Base-by-base conservation (phyloP, 164 flowering plant species). In the Saururus chinensis region DNA sequence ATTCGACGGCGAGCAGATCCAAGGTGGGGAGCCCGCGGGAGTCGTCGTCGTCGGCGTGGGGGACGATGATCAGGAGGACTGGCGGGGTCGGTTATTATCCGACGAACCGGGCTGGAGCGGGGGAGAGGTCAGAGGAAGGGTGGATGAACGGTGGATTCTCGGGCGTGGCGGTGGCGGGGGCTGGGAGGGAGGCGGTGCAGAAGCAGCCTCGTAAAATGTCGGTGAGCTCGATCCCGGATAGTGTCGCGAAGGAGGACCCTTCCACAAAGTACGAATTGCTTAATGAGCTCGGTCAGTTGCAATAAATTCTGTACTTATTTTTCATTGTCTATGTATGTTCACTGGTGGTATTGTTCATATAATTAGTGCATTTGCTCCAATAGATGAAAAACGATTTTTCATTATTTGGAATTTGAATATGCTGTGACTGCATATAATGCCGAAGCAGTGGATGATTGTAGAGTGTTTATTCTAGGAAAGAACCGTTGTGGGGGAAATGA, bases 171-270 rank as follows among this genome's bases (percentile, higher is more conserved):
- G 85, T 71, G 26, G 82, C 68, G 24, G 64, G 23, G 1, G 85
- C 73, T 24, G 82, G 68, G 24, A 64, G 23, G 54, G 64, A 85
- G 61, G 62, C 54, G 25, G 52, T 12, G 66, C 42, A 53, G 59
- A 76, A 68, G 68, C 40, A 66, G 54, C 16, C 24, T 25, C 76
- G 81, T 57, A 90, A 83, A 69, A 66, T 83, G 25, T 91, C 99
- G n/a, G 76, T 82, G 19, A 84, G 92, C 65, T 95, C 97, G 41
- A 77, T 91, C 60, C 95, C 99, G 0, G 99, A 95, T 16, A 81
- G 84, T 66, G 76, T 91, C 54, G 81, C 83, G 9, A 83, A 74
- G 62, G 99, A 95, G 65, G 97, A 95, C 76, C 96, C 99, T 60
- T 64, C 85, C 19, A 76, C 86, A 7, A 95, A 87, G 83, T 95